Percentiles rank a stretch among this genome's conserved stretches.
phyloP scores from a whole-genome alignment of 2,329 filamentous ascomycete genomes.

The Tolypocladium endophyticum region DNA sequence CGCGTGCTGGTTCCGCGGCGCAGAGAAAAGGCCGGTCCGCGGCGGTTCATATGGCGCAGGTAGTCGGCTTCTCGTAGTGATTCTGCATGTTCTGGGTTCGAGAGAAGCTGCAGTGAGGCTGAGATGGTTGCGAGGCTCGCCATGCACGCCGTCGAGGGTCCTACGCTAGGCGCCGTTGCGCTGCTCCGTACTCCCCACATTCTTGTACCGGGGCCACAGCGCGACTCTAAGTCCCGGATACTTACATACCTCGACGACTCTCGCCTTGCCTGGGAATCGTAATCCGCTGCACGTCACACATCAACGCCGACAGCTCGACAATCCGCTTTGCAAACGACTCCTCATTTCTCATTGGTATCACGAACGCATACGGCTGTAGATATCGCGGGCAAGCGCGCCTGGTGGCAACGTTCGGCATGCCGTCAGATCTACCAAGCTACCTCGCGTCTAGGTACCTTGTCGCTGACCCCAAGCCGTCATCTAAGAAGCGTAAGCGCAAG shows the following conservation, averaged over 20 bases:
- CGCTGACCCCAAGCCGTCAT: slow-evolving; percentile 39
- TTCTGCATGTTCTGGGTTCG: slow-evolving; percentile 2
- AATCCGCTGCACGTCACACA: neutral
- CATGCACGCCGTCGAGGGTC: neutral
- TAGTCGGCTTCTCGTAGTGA: neutral
- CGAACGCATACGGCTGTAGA: neutral
- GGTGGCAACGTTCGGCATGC: slow-evolving; percentile 25
- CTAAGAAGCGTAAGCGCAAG: slow-evolving; percentile 57
- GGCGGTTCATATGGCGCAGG: slow-evolving; percentile 9
- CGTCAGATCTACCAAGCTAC: slow-evolving; percentile 64
- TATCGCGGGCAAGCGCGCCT: neutral
- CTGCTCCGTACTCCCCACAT: slow-evolving; percentile 3
- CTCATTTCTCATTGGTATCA: neutral
- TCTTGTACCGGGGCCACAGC: slow-evolving; percentile 5
- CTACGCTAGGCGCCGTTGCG: neutral
- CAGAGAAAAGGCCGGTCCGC: neutral
- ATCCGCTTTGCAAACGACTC: neutral
- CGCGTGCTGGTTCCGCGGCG: slow-evolving; percentile 2
- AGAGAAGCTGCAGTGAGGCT: neutral
- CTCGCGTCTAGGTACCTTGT: slow-evolving; percentile 83
- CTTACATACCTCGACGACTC: neutral
- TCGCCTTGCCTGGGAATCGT: neutral
- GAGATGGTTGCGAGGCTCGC: neutral
- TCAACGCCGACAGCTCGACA: neutral
- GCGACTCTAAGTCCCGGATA: neutral